Evolutionary conservation across 768 basidiomycete genomes (phyloP), one percentile per base, ranked within the genome.

Genomic region (Mycena galericulata): DNA sequence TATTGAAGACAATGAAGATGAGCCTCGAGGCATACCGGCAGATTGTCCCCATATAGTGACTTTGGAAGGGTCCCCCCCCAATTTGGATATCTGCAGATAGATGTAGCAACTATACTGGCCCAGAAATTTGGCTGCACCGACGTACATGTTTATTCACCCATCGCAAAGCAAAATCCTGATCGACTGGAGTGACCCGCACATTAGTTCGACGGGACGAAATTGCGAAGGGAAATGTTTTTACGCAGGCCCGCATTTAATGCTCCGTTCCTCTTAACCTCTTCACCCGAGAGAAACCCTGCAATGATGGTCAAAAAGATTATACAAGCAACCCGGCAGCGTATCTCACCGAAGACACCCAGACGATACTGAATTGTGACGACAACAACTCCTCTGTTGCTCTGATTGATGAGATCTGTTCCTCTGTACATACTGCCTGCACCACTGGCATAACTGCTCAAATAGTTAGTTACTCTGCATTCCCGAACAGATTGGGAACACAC

Each of bases 141-240:
- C 67, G 4, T 54, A 80, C 78, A 47, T 79, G 49, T 22, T 71
- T 47, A 26, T 80, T 77, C 1, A 80, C 75, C 79, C 79, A 80
- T 32, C 75, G 41, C 1, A 80, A 36, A 26, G 78, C 79, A 58
- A 76, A 75, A 0, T 36, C 64, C 38, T 80, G 79, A n/a, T n/a
- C n/a, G n/a, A n/a, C n/a, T n/a, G n/a, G n/a, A n/a, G n/a, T n/a
- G n/a, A n/a, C n/a, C n/a, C n/a, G n/a, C n/a, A n/a, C n/a, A n/a
- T n/a, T n/a, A n/a, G n/a, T n/a, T n/a, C n/a, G n/a, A n/a, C n/a
- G n/a, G n/a, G n/a, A n/a, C n/a, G n/a, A n/a, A n/a, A n/a, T n/a
- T n/a, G n/a, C n/a, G n/a, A n/a, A n/a, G n/a, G n/a, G n/a, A n/a
- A n/a, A n/a, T n/a, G n/a, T n/a, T n/a, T n/a, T n/a, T n/a, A n/a